Evolutionary conservation across 257 asterid species (phyloP).

Genomic region (Primulina tabacum): DNA sequence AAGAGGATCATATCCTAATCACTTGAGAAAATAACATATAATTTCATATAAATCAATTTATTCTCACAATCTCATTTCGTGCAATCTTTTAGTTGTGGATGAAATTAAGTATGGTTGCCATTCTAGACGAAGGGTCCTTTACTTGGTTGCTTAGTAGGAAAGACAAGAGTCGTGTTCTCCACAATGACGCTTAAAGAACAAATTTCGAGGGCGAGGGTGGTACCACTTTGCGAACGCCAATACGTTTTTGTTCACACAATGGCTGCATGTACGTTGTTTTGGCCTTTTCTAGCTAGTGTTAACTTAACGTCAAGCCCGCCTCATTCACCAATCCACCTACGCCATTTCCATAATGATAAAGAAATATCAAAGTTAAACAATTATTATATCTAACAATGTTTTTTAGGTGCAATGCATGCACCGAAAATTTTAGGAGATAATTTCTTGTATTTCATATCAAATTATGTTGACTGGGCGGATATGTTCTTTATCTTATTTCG

Average conservation of each 20-base stretch:
- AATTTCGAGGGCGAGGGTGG: neutral
- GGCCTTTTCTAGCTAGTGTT: neutral
- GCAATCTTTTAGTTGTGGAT: too few relatives aligned
- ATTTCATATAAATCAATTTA: too few relatives aligned
- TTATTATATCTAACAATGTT: too few relatives aligned
- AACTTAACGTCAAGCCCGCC: neutral
- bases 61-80: too few relatives aligned
- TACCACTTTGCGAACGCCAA: too few relatives aligned
- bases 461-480: neutral
- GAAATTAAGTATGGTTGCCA: neutral
- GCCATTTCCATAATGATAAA: neutral
- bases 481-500: too few relatives aligned
- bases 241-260: too few relatives aligned
- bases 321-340: slow-evolving; percentile 1
- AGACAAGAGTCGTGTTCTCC: slow-evolving; percentile 11
- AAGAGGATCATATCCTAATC: too few relatives aligned
- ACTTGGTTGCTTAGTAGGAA: slow-evolving; percentile 17
- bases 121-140: slow-evolving; percentile 12
- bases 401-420: neutral
- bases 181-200: slow-evolving; percentile 21
- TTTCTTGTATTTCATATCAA: neutral
- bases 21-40: too few relatives aligned
- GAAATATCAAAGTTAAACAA: too few relatives aligned
- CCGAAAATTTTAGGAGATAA: neutral
- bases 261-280: too few relatives aligned